phyloP scores from a whole-genome alignment of 2,329 filamentous ascomycete species.

The Cladosporium sp. region DNA sequence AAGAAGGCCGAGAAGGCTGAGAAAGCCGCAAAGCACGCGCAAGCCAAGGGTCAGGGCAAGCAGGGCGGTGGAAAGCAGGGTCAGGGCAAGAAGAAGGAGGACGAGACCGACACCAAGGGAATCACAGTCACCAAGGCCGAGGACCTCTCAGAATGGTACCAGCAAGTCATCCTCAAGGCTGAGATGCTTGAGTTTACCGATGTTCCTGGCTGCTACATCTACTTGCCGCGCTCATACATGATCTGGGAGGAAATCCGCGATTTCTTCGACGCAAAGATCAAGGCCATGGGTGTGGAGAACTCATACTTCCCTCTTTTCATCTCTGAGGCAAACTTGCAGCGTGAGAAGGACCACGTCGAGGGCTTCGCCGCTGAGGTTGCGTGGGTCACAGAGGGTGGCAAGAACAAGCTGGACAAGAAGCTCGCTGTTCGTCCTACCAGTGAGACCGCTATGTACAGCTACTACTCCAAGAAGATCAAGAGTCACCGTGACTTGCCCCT shows the following conservation, averaged over 20 bases:
- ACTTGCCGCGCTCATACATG: slow-evolving; percentile 65
- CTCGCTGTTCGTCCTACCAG: slow-evolving; percentile 66
- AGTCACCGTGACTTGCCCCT: slow-evolving; percentile 92
- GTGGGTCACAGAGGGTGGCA: slow-evolving; percentile 86
- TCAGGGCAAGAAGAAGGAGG: slow-evolving; percentile 42
- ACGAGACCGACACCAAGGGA: slow-evolving; percentile 68
- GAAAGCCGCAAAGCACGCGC: slow-evolving; percentile 19
- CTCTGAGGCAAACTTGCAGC: slow-evolving; percentile 77
- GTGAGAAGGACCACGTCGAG: slow-evolving; percentile 94
- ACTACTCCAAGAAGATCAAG: slow-evolving; percentile 96
- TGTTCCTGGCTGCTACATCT: slow-evolving; percentile 94
- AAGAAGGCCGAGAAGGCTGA: slow-evolving; percentile 25
- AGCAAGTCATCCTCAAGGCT: slow-evolving; percentile 93
- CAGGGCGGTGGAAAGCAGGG: slow-evolving; percentile 18
- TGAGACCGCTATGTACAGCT: slow-evolving; percentile 87
- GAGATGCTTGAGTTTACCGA: slow-evolving; percentile 98
- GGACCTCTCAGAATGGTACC: slow-evolving; percentile 93
- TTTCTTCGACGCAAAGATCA: slow-evolving; percentile 65
- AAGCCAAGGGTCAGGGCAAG: slow-evolving; percentile 13
- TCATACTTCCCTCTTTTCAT: slow-evolving; percentile 96
- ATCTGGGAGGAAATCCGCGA: slow-evolving; percentile 65
- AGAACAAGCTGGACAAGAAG: slow-evolving; percentile 82
- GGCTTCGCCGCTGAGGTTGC: slow-evolving; percentile 94
- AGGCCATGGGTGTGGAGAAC: slow-evolving; percentile 88
- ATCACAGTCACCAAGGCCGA: slow-evolving; percentile 81